Evolutionary conservation across 2,329 filamentous ascomycete genomes (phyloP).

Genomic region (Lecanicillium sp.): DNA sequence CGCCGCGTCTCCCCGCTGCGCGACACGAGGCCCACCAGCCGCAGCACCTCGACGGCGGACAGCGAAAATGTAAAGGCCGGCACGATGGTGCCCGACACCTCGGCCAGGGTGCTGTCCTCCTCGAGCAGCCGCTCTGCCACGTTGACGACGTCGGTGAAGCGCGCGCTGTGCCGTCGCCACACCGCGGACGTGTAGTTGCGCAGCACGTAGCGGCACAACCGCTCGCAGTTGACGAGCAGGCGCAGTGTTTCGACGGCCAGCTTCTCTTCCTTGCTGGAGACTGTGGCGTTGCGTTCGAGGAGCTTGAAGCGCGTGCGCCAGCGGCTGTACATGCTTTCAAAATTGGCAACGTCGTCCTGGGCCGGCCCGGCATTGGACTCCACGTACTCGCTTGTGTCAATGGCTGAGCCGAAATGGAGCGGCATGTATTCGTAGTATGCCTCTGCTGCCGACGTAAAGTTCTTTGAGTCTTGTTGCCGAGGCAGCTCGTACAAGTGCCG

Average conservation of each 20-base stretch:
- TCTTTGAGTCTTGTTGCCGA: not conserved
- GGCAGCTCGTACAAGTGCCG: not conserved
- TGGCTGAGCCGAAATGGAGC: not conserved
- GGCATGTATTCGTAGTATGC: conserved; percentile 12
- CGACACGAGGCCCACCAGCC: not conserved
- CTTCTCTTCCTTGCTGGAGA: not conserved
- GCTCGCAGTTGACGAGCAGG: not conserved
- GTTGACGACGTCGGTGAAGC: not conserved
- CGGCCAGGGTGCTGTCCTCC: not conserved
- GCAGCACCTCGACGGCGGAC: not conserved
- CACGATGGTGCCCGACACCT: not conserved
- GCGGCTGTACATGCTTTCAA: conserved; percentile 7
- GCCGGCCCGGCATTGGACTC: not conserved
- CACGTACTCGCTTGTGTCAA: not conserved
- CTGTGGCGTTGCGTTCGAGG: not conserved
- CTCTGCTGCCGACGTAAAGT: conserved; percentile 1
- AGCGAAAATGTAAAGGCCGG: not conserved
- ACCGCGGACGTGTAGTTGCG: not conserved
- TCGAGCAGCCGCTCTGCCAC: not conserved
- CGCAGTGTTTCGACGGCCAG: not conserved
- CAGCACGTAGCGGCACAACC: not conserved
- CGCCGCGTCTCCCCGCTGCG: not conserved
- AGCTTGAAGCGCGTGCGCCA: conserved; percentile 12
- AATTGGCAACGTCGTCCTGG: not conserved
- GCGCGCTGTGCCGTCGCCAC: not conserved